A percentile compares a stretch with the other conserved stretches of the same genome.
These are phyloP conservation scores for Zychaea mexicana DNA, from an alignment of 371 early-diverging fungal genomes.

Conservation along the genomic window DNA sequence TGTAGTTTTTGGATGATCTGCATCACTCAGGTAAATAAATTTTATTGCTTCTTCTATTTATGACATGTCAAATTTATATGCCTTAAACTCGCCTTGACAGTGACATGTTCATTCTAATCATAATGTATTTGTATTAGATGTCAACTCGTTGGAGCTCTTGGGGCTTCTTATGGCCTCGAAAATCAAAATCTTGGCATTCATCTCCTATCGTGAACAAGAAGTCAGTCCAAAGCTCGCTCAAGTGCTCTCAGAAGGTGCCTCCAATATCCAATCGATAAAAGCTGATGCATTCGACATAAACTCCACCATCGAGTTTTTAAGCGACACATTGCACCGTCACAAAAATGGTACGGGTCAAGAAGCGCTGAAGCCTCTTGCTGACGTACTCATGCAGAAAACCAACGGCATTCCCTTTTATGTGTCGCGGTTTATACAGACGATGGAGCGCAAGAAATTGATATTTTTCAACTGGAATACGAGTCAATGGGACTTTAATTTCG, in stretches of 20 bases:
- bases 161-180: conserved; percentile 33
- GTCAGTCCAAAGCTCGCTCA: conserved; percentile 16
- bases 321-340: conserved; percentile 35
- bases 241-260: conserved; percentile 24
- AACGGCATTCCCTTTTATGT: conserved; percentile 46
- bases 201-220: conserved; percentile 43
- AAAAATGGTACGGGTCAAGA: conserved; percentile 23
- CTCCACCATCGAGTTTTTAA: conserved; percentile 33
- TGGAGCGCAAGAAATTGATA: conserved; percentile 45
- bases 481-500: conserved; percentile 44
- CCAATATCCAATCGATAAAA: conserved; percentile 24
- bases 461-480: conserved; percentile 53
- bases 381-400: conserved; percentile 35
- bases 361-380: conserved; percentile 31
- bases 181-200: conserved; percentile 30
- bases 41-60: neutral
- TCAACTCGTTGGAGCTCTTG: conserved; percentile 42
- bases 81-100: too few species aligned
- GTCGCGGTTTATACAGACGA: conserved; percentile 30
- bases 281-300: conserved; percentile 37
- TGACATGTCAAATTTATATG: too few species aligned
- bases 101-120: too few species aligned
- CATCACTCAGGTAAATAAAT: conserved; percentile 36
- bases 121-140: conserved; percentile 19
- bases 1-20: conserved; percentile 46